These are phyloP conservation scores for Raddia distichophylla DNA, from an alignment of 176 grass and related monocot species.

Conservation along the genomic window DNA sequence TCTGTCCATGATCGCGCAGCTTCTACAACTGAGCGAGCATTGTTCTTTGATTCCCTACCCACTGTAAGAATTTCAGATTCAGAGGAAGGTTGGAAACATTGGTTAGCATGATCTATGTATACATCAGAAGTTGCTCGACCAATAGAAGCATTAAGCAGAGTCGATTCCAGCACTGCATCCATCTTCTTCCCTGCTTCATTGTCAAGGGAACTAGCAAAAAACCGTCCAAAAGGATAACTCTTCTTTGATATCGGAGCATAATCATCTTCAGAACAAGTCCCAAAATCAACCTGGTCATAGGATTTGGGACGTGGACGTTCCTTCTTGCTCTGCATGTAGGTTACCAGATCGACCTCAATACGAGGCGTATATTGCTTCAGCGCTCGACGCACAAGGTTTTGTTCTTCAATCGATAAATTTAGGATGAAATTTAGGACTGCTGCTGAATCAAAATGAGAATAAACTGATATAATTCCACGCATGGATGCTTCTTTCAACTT, in stretches of 20 bases:
- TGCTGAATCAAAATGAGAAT: constrained; percentile 82
- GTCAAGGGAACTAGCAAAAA: constrained; percentile 64
- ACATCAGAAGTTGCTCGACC: constrained; percentile 39
- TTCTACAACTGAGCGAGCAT: constrained; percentile 44
- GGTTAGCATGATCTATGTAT: constrained; percentile 36
- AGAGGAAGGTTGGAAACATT: constrained; percentile 29
- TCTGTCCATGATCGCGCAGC: constrained; percentile 60
- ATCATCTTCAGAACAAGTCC: constrained; percentile 78
- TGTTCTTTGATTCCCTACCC: constrained; percentile 45
- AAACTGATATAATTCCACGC: constrained; percentile 86
- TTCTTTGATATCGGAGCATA: constrained; percentile 61
- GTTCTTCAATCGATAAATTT: constrained; percentile 76
- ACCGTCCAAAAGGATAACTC: constrained; percentile 58
- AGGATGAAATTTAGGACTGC: constrained; percentile 88
- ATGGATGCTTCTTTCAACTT: constrained; percentile 90
- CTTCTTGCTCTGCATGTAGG: constrained; percentile 93
- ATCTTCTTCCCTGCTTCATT: constrained; percentile 48
- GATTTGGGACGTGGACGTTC: constrained; percentile 75
- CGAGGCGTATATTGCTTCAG: constrained; percentile 90
- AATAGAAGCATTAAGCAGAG: constrained; percentile 27
- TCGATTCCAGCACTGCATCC: constrained; percentile 50
- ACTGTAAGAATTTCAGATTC: constrained; percentile 41
- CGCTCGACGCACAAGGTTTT: constrained; percentile 76
- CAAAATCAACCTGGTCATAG: constrained; percentile 79
- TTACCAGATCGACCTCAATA: constrained; percentile 93